These are phyloP conservation scores for Fusarium solani-melongenae DNA, from an alignment of 2,329 filamentous ascomycete genomes.

Conservation along the genomic window DNA sequence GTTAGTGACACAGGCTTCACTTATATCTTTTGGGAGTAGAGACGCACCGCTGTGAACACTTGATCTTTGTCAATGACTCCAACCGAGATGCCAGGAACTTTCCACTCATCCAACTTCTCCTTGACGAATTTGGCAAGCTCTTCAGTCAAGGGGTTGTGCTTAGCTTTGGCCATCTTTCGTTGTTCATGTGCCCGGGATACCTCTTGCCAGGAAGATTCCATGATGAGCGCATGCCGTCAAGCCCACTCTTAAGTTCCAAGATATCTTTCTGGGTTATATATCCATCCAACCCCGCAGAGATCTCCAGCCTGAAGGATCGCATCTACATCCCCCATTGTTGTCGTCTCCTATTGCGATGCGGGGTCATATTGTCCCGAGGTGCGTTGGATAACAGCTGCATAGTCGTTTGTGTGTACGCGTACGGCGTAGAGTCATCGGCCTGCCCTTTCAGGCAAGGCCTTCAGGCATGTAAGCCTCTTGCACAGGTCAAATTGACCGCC, in stretches of 20 bases:
- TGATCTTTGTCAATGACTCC: conserved; percentile 43
- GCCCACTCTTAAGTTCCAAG: neutral
- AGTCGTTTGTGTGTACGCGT: neutral
- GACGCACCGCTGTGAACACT: conserved; percentile 39
- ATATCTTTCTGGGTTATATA: neutral
- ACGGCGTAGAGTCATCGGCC: neutral
- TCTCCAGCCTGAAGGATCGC: neutral
- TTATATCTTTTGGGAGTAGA: neutral
- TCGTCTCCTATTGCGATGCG: neutral
- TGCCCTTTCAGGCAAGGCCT: conserved; percentile 2
- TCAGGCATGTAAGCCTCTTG: neutral
- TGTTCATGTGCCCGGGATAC: neutral
- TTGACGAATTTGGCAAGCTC: conserved; percentile 8
- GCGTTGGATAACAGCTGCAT: neutral
- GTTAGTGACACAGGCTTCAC: neutral
- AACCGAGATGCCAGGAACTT: conserved; percentile 43
- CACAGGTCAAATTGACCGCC: neutral
- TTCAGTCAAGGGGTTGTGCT: conserved; percentile 7
- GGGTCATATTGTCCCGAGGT: neutral
- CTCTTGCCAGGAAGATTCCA: neutral
- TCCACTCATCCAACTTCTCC: conserved; percentile 39
- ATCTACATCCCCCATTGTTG: neutral
- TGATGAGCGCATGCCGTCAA: neutral
- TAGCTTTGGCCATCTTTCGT: neutral
- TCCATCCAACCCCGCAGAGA: neutral